Evolutionary conservation across 345 rosid genomes (phyloP).

Genomic region (Salix caprea): DNA sequence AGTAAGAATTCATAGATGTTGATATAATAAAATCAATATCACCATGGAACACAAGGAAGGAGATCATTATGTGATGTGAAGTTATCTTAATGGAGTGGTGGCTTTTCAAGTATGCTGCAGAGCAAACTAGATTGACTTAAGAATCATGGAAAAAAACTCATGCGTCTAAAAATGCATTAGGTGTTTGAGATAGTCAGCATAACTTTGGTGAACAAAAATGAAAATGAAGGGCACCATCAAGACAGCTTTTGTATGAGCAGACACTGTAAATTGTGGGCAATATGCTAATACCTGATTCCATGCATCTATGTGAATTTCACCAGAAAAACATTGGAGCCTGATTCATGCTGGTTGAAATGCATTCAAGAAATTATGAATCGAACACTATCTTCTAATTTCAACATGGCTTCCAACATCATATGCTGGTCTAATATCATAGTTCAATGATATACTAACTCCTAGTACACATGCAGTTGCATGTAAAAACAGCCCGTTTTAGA

Average conservation of each 20-base stretch:
- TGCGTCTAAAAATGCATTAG: neutral
- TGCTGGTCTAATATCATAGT: neutral
- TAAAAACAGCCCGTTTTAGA: neutral
- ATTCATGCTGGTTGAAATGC: neutral
- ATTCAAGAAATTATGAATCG: neutral
- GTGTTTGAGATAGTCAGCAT: neutral
- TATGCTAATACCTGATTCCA: neutral
- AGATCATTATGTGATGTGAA: neutral
- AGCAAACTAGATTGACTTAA: neutral
- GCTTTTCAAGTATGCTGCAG: neutral
- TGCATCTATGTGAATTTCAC: neutral
- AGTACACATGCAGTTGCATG: neutral
- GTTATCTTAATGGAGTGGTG: neutral
- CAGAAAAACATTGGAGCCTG: neutral
- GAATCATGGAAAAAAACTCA: neutral
- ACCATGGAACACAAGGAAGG: neutral
- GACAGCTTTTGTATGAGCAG: neutral
- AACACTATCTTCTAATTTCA: neutral
- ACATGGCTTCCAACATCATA: neutral
- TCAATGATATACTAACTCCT: neutral
- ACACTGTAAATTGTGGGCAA: neutral
- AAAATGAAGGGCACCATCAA: neutral
- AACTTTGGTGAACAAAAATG: neutral
- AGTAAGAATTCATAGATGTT: too few species aligned
- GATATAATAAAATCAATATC: neutral